Base-by-base conservation (phyloP, 176 grass and related monocot genomes). In the Alopecurus myosuroides region DNA sequence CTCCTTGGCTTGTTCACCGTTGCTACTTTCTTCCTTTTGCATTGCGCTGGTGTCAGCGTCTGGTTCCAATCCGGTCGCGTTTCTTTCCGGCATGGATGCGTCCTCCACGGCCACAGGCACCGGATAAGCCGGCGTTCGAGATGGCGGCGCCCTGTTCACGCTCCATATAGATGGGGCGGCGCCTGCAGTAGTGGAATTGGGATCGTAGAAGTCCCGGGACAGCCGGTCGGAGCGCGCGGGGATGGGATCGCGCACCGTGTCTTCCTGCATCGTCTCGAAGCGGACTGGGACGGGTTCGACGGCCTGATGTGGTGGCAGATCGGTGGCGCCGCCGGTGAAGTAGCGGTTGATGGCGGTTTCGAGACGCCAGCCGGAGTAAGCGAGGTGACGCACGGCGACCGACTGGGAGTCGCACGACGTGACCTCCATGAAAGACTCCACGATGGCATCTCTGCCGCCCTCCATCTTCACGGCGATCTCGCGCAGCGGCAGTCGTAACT, bases 341-440 rank as follows among this genome's bases (percentile, higher is more conserved):
- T 85, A 85, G 3, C 82, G 61, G 76, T 90, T 77, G 30, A 88
- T 37, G 18, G 93, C 92, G 13, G 79, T n/a, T 11, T 94, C 94
- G 8, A 91, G 88, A 39, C 88, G 78, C 35, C 94, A 88, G 18
- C 73, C 64, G 83, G 86, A 88, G 23, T 68, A 80, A 11, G 84
- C 57, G 18, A 97, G 83, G 20, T 77, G 55, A 0, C 77, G 85
- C 44, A 79, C 81, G 60, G 91, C 85, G 23, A 77, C 20, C 20
- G 78, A 44, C 13, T 87, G 92, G 20, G 93, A 90, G 18, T 82
- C 87, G 56, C 91, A 92, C 6, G 89, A 85, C 41, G 93, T 94
- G 58, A 97, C n/a, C n/a, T 92, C 88, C 40, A 88, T 77, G 62
- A 88, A 88, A 3, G n/a, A 69, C 1, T 7, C 34, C 10, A 88